Conservation (phyloP, 306 rosid species). For the Morella rubra region DNA sequence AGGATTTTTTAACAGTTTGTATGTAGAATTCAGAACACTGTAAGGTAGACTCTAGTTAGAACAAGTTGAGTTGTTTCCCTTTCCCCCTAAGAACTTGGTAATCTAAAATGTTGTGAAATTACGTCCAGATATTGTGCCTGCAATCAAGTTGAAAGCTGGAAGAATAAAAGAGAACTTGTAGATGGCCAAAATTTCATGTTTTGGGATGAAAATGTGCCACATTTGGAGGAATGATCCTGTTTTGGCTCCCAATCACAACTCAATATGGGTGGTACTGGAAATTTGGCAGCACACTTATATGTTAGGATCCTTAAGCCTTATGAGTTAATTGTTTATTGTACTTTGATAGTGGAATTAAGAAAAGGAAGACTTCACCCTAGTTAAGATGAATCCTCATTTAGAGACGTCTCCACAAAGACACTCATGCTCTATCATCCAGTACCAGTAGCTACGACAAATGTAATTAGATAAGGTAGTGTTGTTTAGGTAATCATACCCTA, state of each 20-base stretch:
- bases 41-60: background rate
- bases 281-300: background rate
- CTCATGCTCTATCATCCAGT: background rate
- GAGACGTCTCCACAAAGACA: background rate
- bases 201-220: background rate
- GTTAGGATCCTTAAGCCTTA: background rate
- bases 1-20: background rate
- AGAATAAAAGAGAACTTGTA: background rate
- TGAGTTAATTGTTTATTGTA: background rate
- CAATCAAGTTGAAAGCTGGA: background rate
- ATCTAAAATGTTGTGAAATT: background rate
- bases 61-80: background rate
- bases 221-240: background rate
- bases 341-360: background rate
- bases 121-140: background rate
- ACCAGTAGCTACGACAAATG: background rate
- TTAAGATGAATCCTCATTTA: background rate
- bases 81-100: too few relatives aligned
- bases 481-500: conserved; percentile 1
- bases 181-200: background rate
- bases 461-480: background rate
- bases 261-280: background rate
- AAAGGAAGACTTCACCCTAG: background rate
- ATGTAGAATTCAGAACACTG: background rate
- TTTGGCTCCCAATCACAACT: background rate